Evolutionary conservation across 2,329 filamentous ascomycete genomes (phyloP).

Genomic region (Lizonia empirigonia): DNA sequence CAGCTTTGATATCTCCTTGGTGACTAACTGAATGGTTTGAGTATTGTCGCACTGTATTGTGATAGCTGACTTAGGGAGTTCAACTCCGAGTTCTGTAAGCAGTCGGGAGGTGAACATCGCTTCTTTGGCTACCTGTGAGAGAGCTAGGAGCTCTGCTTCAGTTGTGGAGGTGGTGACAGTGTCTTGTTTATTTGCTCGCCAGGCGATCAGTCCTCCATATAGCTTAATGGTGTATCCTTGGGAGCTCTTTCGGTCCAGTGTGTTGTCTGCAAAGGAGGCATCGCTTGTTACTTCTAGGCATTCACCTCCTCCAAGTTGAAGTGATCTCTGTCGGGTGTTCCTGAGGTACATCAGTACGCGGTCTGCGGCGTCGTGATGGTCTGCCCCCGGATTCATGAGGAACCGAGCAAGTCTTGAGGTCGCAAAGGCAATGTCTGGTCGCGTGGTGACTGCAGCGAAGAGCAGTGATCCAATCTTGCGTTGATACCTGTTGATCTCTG

Average conservation of each 20-base stretch:
- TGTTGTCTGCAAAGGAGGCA: no score
- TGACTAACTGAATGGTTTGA: no score
- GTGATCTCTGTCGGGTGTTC: not conserved
- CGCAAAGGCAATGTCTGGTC: slow-evolving; percentile 11
- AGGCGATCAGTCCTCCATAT: slow-evolving; percentile 10
- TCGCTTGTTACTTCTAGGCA: slow-evolving; percentile 13
- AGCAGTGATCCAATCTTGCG: not conserved
- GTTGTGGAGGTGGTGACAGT: slow-evolving; percentile 16
- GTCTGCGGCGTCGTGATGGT: slow-evolving; percentile 5
- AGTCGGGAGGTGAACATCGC: slow-evolving; percentile 4
- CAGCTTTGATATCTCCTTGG: no score
- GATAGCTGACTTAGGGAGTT: not conserved
- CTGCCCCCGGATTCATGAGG: not conserved
- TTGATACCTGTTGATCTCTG: not conserved
- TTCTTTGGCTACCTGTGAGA: no score
- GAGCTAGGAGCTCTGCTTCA: no score
- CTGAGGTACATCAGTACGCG: slow-evolving; percentile 12
- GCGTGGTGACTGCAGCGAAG: slow-evolving; percentile 8
- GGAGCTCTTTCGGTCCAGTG: slow-evolving; percentile 1
- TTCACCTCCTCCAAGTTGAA: slow-evolving; percentile 4
- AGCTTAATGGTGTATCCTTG: slow-evolving; percentile 17
- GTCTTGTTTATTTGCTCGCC: slow-evolving; percentile 11
- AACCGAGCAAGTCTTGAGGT: slow-evolving; percentile 5
- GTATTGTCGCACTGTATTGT: no score
- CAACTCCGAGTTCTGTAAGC: slow-evolving; percentile 2